Percentiles rank a stretch among this genome's conserved stretches.
Conservation (phyloP, 1,284 basidiomycete genomes). For the Boletus mariae region DNA sequence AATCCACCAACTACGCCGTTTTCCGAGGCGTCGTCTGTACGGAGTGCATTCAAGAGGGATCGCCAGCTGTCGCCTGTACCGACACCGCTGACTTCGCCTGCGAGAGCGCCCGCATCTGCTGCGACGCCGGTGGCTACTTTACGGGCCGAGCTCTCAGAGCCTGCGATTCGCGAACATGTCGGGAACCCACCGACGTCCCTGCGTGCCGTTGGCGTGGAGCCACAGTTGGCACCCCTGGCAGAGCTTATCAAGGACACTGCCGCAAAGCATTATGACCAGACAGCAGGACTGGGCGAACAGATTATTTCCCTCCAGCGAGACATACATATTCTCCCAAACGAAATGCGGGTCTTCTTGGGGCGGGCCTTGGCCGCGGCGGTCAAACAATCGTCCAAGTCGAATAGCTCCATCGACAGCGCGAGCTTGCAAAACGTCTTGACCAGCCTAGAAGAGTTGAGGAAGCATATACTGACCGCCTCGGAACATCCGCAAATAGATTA, state of each 20-base stretch:
- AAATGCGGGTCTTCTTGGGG: slow-evolving; percentile 22
- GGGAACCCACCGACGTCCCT: slow-evolving; percentile 17
- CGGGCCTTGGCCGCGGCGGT: slow-evolving; percentile 6
- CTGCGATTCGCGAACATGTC: slow-evolving; percentile 21
- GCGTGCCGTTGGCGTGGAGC: slow-evolving; percentile 10
- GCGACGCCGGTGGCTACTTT: slow-evolving; percentile 7
- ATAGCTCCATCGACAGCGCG: not conserved
- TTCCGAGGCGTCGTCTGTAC: slow-evolving; percentile 15
- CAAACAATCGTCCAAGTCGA: slow-evolving; percentile 2
- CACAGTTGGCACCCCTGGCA: slow-evolving; percentile 26
- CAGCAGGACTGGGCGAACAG: slow-evolving; percentile 34
- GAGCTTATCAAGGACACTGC: slow-evolving; percentile 39
- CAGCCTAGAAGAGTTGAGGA: slow-evolving; percentile 22
- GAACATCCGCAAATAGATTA: slow-evolving; percentile 16
- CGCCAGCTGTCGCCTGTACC: slow-evolving; percentile 2
- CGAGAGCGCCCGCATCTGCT: not conserved
- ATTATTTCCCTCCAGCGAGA: slow-evolving; percentile 38
- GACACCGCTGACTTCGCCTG: slow-evolving; percentile 12
- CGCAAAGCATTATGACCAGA: slow-evolving; percentile 36
- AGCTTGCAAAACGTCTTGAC: slow-evolving; percentile 19
- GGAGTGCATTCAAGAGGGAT: slow-evolving; percentile 24
- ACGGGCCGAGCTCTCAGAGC: slow-evolving; percentile 22
- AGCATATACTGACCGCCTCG: slow-evolving; percentile 14
- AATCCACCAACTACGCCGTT: slow-evolving; percentile 7
- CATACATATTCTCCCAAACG: slow-evolving; percentile 30